Percentiles rank a stretch among this genome's conserved stretches.
phyloP scores from a whole-genome alignment of 371 early-diverging fungal genomes.

The Basidiobolus meristosporus region DNA sequence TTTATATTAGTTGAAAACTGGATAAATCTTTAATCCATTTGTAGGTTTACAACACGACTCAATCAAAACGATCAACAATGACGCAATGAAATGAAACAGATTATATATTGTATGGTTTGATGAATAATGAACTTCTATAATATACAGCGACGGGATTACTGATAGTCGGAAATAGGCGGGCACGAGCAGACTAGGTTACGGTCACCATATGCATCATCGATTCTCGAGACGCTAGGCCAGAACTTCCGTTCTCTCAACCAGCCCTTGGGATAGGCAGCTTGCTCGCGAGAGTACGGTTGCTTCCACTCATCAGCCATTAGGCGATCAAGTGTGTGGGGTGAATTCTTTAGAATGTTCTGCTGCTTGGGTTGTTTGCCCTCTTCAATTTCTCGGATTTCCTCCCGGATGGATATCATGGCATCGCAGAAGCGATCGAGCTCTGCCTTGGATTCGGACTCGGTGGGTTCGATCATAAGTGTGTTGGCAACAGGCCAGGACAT shows the following conservation, averaged over 20 bases:
- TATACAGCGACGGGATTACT: too few species aligned
- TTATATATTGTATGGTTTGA: too few species aligned
- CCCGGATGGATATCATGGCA: slow-evolving; percentile 86
- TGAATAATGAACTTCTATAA: too few species aligned
- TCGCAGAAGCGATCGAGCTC: slow-evolving; percentile 94
- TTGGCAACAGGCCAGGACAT: slow-evolving; percentile 97
- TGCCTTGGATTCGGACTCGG: slow-evolving; percentile 80
- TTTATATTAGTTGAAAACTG: too few species aligned
- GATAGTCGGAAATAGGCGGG: slow-evolving; percentile 28
- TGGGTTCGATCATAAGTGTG: slow-evolving; percentile 98
- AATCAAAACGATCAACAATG: too few species aligned
- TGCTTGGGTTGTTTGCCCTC: slow-evolving; percentile 60
- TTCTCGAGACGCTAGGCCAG: slow-evolving; percentile 80
- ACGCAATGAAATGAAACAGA: too few species aligned
- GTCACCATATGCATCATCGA: slow-evolving; percentile 92
- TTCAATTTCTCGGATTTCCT: slow-evolving; percentile 75
- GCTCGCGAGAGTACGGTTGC: slow-evolving; percentile 53
- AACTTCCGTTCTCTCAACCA: slow-evolving; percentile 73
- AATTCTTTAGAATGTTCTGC: slow-evolving; percentile 68
- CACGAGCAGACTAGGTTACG: slow-evolving; percentile 86
- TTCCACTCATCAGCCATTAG: slow-evolving; percentile 66
- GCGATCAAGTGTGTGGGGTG: slow-evolving; percentile 72
- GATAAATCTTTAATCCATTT: too few species aligned
- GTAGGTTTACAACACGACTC: too few species aligned
- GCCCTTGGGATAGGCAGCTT: slow-evolving; percentile 82